Base-by-base conservation (phyloP, 441 rosid genomes). In the Croton setiger region DNA sequence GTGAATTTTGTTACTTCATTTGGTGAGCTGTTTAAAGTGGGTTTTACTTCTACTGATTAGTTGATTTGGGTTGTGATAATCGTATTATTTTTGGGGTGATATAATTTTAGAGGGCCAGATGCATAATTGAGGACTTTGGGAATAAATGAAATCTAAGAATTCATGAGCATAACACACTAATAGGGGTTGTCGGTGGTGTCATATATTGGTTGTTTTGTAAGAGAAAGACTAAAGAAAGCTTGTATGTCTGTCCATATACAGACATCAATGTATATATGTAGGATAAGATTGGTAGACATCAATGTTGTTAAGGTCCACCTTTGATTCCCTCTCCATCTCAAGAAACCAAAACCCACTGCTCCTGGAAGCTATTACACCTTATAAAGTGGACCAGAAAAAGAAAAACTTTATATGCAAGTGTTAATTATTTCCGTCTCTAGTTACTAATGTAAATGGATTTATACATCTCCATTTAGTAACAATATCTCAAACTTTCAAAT, bases 1-100 rank as follows among this genome's bases (percentile, higher is more conserved):
- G 89, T 85, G 59, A 86, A 82, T 71, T 79, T 83, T 76, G 85
- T 77, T 72, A 83, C 87, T 66, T 75, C 83, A n/a, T 74, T 45
- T 68, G n/a, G 15, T 52, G 60, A 18, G 23, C 52, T 51, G 45
- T 75, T 60, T 33, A 17, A 2, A 31, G 57, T 33, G 72, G 72
- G 18, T 61, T 63, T 62, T 61, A 17, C n/a, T 27, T 27, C 31
- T 27, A 27, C 31, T 27, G 2, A 27, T 51, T 61, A n/a, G n/a
- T n/a, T 2, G 31, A 27, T 27, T 18, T 54, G 60, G 53, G 15
- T 12, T 37, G 3, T 66, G 39, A 41, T 54, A 21, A 66, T 21
- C 41, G 21, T 39, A 31, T 44, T 45, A 20, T 37, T 31, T 27
- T 66, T 53, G 31, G 51, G 61, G 23, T 9, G 41, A 41, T 56